Evolutionary conservation across 116 monocot genomes (phyloP).

Genomic region (Trichopus zeylanicus): DNA sequence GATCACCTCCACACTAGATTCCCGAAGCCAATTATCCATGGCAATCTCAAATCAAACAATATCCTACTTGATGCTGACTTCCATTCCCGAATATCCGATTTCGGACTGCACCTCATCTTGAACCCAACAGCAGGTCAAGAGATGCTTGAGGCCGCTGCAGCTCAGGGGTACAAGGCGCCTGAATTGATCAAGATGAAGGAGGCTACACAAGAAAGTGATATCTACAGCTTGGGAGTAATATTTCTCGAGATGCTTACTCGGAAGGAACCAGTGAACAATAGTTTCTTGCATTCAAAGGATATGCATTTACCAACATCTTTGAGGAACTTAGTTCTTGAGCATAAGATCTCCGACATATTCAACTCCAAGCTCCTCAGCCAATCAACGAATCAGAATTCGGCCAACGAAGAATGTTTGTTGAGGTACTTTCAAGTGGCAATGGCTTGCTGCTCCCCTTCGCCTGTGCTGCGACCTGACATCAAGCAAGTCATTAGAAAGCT

Average conservation of each 20-base stretch:
- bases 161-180: conserved; percentile 81
- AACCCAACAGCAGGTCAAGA: conserved; percentile 54
- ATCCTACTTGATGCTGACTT: conserved; percentile 49
- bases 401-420: conserved; percentile 35
- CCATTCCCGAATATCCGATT: conserved; percentile 65
- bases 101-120: conserved; percentile 72
- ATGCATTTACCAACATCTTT: conserved; percentile 42
- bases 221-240: conserved; percentile 81
- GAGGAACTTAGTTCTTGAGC: conserved; percentile 54
- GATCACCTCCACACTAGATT: conserved; percentile 75
- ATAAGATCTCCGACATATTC: conserved; percentile 48
- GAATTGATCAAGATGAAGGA: conserved; percentile 91
- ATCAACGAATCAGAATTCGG: conserved; percentile 11
- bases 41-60: conserved; percentile 87
- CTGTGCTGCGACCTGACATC: conserved; percentile 70
- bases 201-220: conserved; percentile 52
- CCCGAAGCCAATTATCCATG: conserved; percentile 58
- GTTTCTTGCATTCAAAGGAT: conserved; percentile 29
- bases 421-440: conserved; percentile 63
- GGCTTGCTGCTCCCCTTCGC: conserved; percentile 83
- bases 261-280: conserved; percentile 35
- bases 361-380: conserved; percentile 29
- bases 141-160: conserved; percentile 65
- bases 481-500: conserved; percentile 47
- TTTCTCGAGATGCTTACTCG: conserved; percentile 76